Evolutionary conservation across 1,284 basidiomycete species (phyloP).

Genomic region (Apiotrichum sp.): DNA sequence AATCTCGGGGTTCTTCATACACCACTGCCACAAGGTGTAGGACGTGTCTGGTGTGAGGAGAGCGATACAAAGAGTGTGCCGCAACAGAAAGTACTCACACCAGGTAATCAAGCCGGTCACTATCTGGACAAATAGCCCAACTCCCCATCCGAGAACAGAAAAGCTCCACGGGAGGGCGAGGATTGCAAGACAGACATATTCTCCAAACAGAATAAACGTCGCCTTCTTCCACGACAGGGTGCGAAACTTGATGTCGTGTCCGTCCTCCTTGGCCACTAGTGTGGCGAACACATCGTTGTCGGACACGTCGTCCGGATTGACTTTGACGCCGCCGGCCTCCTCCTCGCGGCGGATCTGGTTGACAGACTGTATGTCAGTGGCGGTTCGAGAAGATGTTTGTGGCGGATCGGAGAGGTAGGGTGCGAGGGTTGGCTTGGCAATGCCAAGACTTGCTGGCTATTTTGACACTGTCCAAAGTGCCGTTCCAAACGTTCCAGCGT

Average conservation of each 20-base stretch:
- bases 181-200: conserved; percentile 46
- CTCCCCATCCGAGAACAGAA: conserved; percentile 36
- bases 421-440: no score
- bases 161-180: conserved; percentile 38
- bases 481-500: no score
- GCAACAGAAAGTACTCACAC: conserved; percentile 23
- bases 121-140: conserved; percentile 53
- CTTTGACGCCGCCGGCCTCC: no score
- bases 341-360: no score
- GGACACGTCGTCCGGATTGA: neutral
- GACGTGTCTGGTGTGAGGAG: conserved; percentile 24
- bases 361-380: no score
- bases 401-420: no score
- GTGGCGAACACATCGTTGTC: conserved; percentile 19
- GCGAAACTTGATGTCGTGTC: conserved; percentile 29
- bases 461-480: no score
- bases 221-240: conserved; percentile 44
- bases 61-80: no score
- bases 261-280: conserved; percentile 29
- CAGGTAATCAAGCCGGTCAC: conserved; percentile 51
- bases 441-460: no score
- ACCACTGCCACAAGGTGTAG: conserved; percentile 49
- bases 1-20: conserved; percentile 56
- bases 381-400: no score
- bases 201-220: conserved; percentile 39